A percentile compares a stretch with the other conserved stretches of the same genome.
phyloP scores from a whole-genome alignment of 2,329 filamentous ascomycete genomes.

The Penicillium sp. region DNA sequence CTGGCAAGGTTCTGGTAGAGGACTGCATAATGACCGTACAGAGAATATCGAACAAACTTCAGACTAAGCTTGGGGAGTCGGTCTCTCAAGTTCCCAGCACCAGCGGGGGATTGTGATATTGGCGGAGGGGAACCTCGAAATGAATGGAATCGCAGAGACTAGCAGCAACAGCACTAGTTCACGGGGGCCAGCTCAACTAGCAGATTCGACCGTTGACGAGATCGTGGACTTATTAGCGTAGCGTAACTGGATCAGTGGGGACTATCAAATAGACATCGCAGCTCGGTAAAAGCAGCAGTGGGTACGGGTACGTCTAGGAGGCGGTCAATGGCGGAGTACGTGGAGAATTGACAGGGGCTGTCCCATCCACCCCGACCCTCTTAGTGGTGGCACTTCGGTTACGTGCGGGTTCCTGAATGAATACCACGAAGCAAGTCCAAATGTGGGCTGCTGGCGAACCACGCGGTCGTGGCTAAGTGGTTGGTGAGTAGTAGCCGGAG shows the following conservation, averaged over 20 bases:
- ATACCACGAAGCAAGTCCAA: not conserved
- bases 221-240: not conserved
- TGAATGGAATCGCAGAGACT: not conserved
- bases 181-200: constrained; percentile 1
- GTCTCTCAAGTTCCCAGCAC: constrained; percentile 2
- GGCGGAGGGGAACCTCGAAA: not conserved
- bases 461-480: constrained; percentile 15
- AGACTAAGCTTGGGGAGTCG: not conserved
- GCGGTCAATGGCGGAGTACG: constrained; percentile 10
- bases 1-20: constrained; percentile 27
- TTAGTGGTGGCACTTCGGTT: not conserved
- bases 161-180: not conserved
- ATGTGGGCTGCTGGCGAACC: not conserved
- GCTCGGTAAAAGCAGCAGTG: constrained; percentile 13
- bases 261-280: not conserved
- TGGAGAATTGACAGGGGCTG: not conserved
- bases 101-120: constrained; percentile 1
- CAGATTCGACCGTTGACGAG: not conserved
- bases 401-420: constrained; percentile 6
- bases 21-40: constrained; percentile 29
- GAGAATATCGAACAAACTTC: not conserved
- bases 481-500: not conserved
- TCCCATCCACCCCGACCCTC: not conserved
- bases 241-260: not conserved
- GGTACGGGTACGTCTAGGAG: constrained; percentile 6